Evolutionary conservation across 108 stramenopile genomes (phyloP).

Genomic region (Pseudonitzschia delicatissima): DNA sequence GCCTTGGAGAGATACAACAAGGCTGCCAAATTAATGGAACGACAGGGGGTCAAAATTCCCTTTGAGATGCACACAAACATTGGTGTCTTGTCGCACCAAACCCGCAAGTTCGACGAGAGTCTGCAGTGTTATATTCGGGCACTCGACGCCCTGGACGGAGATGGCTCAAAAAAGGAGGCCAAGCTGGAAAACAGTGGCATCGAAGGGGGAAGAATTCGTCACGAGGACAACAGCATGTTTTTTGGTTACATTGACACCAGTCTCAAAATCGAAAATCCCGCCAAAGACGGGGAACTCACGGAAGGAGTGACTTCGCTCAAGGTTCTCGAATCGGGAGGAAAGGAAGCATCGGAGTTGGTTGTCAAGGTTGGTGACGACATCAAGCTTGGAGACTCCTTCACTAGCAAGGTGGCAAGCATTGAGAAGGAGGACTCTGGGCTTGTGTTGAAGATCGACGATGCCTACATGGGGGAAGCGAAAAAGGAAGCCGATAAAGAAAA

Average conservation of each 20-base stretch:
- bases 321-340: slow-evolving; percentile 6
- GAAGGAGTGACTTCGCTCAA: slow-evolving; percentile 5
- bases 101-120: slow-evolving; percentile 69
- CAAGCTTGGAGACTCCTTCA: slow-evolving; percentile 35
- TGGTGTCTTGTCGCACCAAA: slow-evolving; percentile 82
- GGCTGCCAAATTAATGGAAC: slow-evolving; percentile 67
- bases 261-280: slow-evolving; percentile 6
- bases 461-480: slow-evolving; percentile 23
- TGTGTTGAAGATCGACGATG: slow-evolving; percentile 39
- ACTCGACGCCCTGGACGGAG: slow-evolving; percentile 48
- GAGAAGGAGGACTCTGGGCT: slow-evolving; percentile 28
- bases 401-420: slow-evolving; percentile 21
- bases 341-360: slow-evolving; percentile 4
- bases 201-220: slow-evolving; percentile 50
- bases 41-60: slow-evolving; percentile 45
- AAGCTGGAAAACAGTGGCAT: slow-evolving; percentile 34
- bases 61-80: slow-evolving; percentile 72
- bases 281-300: slow-evolving; percentile 3
- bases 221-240: slow-evolving; percentile 67
- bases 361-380: slow-evolving; percentile 41
- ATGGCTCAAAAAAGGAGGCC: slow-evolving; percentile 22
- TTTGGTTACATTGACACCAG: slow-evolving; percentile 44
- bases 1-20: slow-evolving; percentile 76
- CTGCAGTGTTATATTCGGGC: slow-evolving; percentile 58
- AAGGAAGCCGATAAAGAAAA: slow-evolving; percentile 1